These are phyloP conservation scores for Aureobasidium sp. DNA, from an alignment of 2,329 filamentous ascomycete species.

Conservation along the genomic window DNA sequence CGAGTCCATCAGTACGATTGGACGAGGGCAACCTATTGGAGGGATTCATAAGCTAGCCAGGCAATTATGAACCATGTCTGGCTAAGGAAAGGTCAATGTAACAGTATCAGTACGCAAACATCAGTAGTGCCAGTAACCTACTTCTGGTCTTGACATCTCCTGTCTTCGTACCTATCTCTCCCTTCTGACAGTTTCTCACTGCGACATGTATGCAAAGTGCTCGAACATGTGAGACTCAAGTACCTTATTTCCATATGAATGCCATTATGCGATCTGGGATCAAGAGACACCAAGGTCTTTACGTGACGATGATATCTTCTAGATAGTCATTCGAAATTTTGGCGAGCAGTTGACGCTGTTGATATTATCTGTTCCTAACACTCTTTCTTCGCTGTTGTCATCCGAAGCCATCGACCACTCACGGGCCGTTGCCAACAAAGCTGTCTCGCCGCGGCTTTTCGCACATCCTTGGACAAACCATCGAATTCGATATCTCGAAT, in stretches of 20 bases:
- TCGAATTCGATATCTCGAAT: background rate
- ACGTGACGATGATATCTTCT: background rate
- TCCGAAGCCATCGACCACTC: background rate
- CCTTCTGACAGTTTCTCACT: background rate
- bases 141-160: background rate
- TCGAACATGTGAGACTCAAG: background rate
- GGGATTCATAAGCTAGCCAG: background rate
- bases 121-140: background rate
- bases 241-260: too few relatives aligned
- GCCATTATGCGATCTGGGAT: too few relatives aligned
- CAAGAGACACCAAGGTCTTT: background rate
- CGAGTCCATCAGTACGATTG: background rate
- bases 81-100: background rate
- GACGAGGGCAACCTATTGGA: background rate
- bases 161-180: background rate
- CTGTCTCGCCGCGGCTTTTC: background rate
- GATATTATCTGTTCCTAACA: background rate
- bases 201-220: background rate
- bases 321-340: too few relatives aligned
- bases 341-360: background rate
- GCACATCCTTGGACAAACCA: background rate
- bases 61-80: background rate
- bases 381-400: background rate
- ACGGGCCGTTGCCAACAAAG: background rate
- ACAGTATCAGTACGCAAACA: background rate